Evolutionary conservation across 2,329 filamentous ascomycete genomes (phyloP), one percentile per base, ranked within the genome.

Genomic region (Xylariaceae sp.): DNA sequence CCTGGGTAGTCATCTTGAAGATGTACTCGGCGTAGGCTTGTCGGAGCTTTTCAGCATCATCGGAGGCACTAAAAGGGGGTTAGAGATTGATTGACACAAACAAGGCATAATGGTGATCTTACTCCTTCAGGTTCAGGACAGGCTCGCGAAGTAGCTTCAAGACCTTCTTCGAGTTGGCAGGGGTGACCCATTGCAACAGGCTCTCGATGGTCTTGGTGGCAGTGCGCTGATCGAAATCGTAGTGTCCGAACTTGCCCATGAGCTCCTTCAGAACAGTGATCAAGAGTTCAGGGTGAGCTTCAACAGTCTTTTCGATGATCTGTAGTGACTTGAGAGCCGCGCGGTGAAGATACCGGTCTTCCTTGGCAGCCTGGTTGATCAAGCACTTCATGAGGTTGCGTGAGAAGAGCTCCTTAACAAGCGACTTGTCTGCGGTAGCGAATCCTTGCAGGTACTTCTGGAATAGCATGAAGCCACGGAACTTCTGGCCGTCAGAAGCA

Each of bases 391-490:
- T 86, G 18, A 97, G 77, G 68, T 96, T 96, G 62, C 87, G 85
- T 68, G 89, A 92, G 72, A 97, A 96, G 0, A 96, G 78, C 7
- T 74, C 79, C 64, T 73, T 80, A 55, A 77, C 82, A 67, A 80
- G 82, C 58, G 71, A 78, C 64, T 63, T 73, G 64, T 73, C 83
- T 71, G 68, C 78, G 37, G 78, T 55, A 18, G 67, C 76, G 7
- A 82, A 74, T 2, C 77, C 76, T 50, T 81, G 76, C 3, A 97
- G 76, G 67, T 92, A 84, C 69, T 88, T 90, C 67, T 88, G 86
- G 69, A 97, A 90, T 2, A 97, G 82, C 68, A 92, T 85, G 74
- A 97, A 93, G 0, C 94, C 94, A 74, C 91, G 92, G 69, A 90
- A 91, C 74, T 97, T 97, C 58, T 95, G 88, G 67, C 92, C 90